These are phyloP conservation scores for Nigrograna mackinnonii DNA, from an alignment of 2,329 filamentous ascomycete genomes.

Conservation along the genomic window DNA sequence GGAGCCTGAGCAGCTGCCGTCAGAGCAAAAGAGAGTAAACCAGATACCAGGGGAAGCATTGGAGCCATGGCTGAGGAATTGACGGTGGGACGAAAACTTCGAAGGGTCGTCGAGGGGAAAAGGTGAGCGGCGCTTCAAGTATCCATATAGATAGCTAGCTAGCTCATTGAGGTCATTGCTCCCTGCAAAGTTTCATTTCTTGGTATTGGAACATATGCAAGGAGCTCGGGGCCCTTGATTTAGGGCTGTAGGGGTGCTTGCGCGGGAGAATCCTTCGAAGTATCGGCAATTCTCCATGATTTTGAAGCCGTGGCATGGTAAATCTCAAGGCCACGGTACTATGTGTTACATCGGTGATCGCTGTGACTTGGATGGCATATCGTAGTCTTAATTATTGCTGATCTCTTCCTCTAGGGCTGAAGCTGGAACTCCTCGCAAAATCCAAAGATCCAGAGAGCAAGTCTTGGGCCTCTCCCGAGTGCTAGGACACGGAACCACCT, in stretches of 20 bases:
- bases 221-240: conserved; percentile 7
- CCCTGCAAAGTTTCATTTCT: conserved; percentile 5
- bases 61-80: conserved; percentile 16
- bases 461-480: no score
- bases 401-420: no score
- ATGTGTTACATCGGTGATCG: no score
- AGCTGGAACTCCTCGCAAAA: no score
- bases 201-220: conserved; percentile 9
- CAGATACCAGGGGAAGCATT: conserved; percentile 8
- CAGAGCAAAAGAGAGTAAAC: conserved; percentile 10
- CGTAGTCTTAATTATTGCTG: no score
- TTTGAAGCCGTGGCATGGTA: no score
- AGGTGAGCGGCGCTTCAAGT: not conserved
- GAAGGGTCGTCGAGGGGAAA: not conserved
- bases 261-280: no score
- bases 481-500: no score
- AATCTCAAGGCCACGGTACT: no score
- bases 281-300: no score
- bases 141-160: not conserved
- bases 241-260: conserved; percentile 10
- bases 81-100: conserved; percentile 1
- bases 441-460: no score
- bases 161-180: not conserved
- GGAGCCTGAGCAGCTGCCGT: conserved; percentile 11
- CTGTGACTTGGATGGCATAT: no score